Percentiles rank a stretch among this genome's conserved stretches.
These are phyloP conservation scores for Diaporthe vexans DNA, from an alignment of 2,329 filamentous ascomycete species.

Conservation along the genomic window DNA sequence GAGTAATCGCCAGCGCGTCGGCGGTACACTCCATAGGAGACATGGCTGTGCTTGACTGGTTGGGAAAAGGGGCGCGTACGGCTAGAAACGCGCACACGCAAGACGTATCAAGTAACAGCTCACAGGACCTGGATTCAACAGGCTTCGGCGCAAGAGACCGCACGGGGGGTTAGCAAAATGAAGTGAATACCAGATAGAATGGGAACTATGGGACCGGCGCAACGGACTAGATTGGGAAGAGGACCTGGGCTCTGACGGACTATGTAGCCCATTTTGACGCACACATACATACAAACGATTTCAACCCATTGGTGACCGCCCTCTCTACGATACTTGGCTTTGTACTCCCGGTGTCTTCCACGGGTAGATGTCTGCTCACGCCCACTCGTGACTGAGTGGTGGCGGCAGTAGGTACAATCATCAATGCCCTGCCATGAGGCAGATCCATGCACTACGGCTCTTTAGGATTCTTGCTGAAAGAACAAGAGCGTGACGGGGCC, in stretches of 20 bases:
- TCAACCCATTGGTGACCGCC: background rate
- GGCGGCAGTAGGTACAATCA: background rate
- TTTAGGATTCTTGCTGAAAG: constrained; percentile 7
- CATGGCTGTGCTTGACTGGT: background rate
- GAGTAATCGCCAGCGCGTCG: background rate
- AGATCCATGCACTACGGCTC: constrained; percentile 10
- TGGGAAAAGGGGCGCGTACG: background rate
- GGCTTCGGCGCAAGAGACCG: constrained; percentile 8
- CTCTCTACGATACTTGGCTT: background rate
- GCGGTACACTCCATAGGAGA: background rate
- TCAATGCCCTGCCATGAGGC: background rate
- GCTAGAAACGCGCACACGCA: background rate
- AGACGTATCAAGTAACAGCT: background rate
- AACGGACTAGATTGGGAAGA: constrained; percentile 17
- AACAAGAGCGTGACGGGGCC: background rate
- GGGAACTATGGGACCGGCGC: constrained; percentile 20
- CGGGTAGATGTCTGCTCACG: background rate
- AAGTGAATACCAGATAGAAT: constrained; percentile 10
- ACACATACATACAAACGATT: background rate
- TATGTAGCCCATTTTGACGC: background rate
- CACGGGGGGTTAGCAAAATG: background rate
- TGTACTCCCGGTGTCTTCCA: background rate
- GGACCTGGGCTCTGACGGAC: background rate
- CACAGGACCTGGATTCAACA: background rate
- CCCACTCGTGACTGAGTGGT: background rate